phyloP scores from a whole-genome alignment of 2,329 filamentous ascomycete species.

The Aspergillus pseudoviridinutans region DNA sequence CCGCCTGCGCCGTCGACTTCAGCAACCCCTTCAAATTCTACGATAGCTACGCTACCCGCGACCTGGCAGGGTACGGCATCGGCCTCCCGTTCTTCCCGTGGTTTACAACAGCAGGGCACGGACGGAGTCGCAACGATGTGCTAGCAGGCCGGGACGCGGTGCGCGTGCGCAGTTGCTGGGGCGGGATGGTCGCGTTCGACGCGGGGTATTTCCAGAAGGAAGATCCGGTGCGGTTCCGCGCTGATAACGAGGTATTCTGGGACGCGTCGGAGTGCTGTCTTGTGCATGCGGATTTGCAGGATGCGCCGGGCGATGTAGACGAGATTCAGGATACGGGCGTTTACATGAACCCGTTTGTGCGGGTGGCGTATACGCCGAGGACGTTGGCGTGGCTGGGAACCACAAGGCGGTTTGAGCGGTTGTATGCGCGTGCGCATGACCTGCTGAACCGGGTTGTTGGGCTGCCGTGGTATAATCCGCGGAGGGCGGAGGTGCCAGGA shows the following conservation, averaged over 20 bases:
- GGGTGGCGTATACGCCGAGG: constrained; percentile 61
- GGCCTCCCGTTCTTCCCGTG: constrained; percentile 71
- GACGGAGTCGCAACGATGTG: constrained; percentile 59
- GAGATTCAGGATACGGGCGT: constrained; percentile 52
- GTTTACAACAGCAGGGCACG: constrained; percentile 54
- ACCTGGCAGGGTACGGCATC: constrained; percentile 64
- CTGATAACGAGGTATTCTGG: constrained; percentile 57
- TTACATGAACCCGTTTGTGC: constrained; percentile 71
- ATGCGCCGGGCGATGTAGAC: constrained; percentile 23
- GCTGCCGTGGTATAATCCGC: constrained; percentile 58
- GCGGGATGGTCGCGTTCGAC: constrained; percentile 62
- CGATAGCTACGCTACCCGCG: constrained; percentile 70
- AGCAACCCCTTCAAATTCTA: constrained; percentile 71
- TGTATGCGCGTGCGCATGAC: constrained; percentile 58
- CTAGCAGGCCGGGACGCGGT: constrained; percentile 57
- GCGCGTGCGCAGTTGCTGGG: constrained; percentile 70
- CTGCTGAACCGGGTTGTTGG: constrained; percentile 54
- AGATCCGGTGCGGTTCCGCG: constrained; percentile 53
- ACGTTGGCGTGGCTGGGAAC: constrained; percentile 58
- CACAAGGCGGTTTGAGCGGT: constrained; percentile 61
- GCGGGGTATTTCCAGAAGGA: constrained; percentile 42
- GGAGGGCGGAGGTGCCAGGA: constrained; percentile 58
- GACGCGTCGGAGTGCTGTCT: constrained; percentile 65
- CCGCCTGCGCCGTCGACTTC: constrained; percentile 72
- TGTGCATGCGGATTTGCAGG: constrained; percentile 48